Base-by-base conservation (phyloP, 1,284 basidiomycete species). In the Athelia psychrophila region DNA sequence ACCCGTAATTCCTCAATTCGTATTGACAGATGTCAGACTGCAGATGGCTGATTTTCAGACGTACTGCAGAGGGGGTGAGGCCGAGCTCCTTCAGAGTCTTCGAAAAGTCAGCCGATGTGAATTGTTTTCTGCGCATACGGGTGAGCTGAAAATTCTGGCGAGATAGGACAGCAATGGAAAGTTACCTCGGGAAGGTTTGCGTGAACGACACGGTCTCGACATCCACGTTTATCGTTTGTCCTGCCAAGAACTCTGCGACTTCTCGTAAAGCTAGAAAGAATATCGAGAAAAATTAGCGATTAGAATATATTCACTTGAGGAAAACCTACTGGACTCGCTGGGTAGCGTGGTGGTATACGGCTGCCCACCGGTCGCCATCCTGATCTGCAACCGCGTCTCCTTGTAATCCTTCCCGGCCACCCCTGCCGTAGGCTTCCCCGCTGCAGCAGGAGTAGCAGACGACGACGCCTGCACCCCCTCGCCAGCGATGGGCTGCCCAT, bases 191-290 rank as follows among this genome's bases (percentile, higher is more conserved):
- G 75, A 95, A 96, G 36, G 89, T 85, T 57, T 85, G 83, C 2
- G 88, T 73, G 57, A 96, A 81, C 4, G 76, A 79, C 32, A 95
- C 83, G 0, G 85, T 87, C 44, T 93, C 86, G 6, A 87, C 88
- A 56, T 86, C 80, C 36, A 91, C 81, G 2, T 71, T 65, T 24
- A 88, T 67, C 36, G 79, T 80, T 69, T 96, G 91, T 1, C 78
- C 80, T 9, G 89, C 91, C 30, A 96, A 70, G 66, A 78, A 95
- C 67, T 94, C 91, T n/a, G 91, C 92, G 1, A 95, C 91, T 58
- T 90, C 87, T 5, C 81, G 76, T 46, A 97, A 73, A 2, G 89
- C 91, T 93, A 57, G 24, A 44, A 46, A 27, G 40, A 36, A 49
- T 38, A n/a, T 38, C 18, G 12, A 52, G 36, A 36, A 23, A 52